phyloP scores from a whole-genome alignment of 192 early-diverging fungal species.

The Coemansia interrupta region DNA sequence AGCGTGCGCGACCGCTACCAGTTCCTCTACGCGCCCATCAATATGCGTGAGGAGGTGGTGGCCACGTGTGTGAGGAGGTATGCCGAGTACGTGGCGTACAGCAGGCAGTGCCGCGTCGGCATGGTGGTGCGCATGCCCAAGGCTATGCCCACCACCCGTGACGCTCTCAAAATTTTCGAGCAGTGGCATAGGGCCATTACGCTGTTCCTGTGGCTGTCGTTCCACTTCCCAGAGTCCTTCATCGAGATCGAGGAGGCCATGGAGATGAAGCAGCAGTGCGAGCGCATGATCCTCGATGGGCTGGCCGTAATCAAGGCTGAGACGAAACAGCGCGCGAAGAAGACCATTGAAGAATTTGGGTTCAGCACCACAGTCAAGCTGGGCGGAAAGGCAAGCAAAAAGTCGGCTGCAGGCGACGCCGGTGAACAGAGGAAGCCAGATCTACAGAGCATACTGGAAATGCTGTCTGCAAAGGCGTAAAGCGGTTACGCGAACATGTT shows the following conservation, averaged over 20 bases:
- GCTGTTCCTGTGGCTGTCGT: conserved; percentile 86
- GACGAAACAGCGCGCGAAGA: not conserved
- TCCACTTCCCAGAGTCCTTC: conserved; percentile 59
- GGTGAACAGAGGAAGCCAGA: too few relatives aligned
- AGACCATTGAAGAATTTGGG: too few relatives aligned
- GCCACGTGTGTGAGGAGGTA: conserved; percentile 20
- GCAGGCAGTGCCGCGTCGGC: conserved; percentile 45
- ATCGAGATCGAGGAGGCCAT: conserved; percentile 47
- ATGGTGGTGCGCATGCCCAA: conserved; percentile 55
- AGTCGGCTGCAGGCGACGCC: too few relatives aligned
- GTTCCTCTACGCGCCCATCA: conserved; percentile 65
- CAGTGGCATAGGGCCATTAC: conserved; percentile 71
- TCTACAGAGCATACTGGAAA: too few relatives aligned
- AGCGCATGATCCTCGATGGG: conserved; percentile 49
- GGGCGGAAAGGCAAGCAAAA: too few relatives aligned
- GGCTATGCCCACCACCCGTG: conserved; percentile 15
- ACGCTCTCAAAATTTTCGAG: conserved; percentile 60
- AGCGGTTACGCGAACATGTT: too few relatives aligned
- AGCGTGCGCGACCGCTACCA: conserved; percentile 67
- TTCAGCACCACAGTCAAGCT: not conserved
- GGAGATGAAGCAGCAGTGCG: conserved; percentile 53
- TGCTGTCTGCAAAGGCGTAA: too few relatives aligned
- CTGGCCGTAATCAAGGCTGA: conserved; percentile 18
- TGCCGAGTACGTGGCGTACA: conserved; percentile 26
- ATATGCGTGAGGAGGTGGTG: conserved; percentile 33